Percentiles rank a stretch among this genome's conserved stretches.
These are phyloP conservation scores for Candida sp. DNA, from an alignment of 1,139 yeast genomes.

Conservation along the genomic window DNA sequence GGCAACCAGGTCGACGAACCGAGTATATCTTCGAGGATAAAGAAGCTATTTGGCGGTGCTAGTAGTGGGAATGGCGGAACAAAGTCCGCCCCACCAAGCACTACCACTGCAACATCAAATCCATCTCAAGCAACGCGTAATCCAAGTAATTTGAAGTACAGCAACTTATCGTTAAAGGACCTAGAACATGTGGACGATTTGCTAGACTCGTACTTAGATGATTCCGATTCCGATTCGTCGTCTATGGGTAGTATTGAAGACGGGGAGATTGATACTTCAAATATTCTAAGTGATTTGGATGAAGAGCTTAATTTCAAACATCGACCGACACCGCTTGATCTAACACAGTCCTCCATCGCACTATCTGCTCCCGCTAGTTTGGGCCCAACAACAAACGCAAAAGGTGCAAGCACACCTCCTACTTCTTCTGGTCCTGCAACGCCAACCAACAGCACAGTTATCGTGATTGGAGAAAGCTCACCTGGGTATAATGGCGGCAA, in stretches of 20 bases:
- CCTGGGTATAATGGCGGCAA: slow-evolving; percentile 31
- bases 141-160: slow-evolving; percentile 1
- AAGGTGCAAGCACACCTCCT: neutral
- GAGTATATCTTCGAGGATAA: slow-evolving; percentile 27
- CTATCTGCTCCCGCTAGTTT: no score
- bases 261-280: slow-evolving; percentile 18
- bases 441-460: slow-evolving; percentile 25
- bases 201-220: slow-evolving; percentile 46
- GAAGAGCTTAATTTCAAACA: slow-evolving; percentile 4
- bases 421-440: slow-evolving; percentile 8
- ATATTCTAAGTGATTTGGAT: slow-evolving; percentile 13
- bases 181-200: slow-evolving; percentile 49
- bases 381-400: slow-evolving; percentile 4
- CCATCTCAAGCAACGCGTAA: neutral
- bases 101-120: neutral
- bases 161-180: slow-evolving; percentile 17
- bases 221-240: slow-evolving; percentile 37
- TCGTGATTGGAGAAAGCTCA: slow-evolving; percentile 40
- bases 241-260: slow-evolving; percentile 29
- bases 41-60: slow-evolving; percentile 24
- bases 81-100: slow-evolving; percentile 12
- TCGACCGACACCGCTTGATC: slow-evolving; percentile 18
- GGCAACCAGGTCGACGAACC: slow-evolving; percentile 12
- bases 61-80: slow-evolving; percentile 8
- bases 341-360: slow-evolving; percentile 6